Percentiles rank a stretch among this genome's conserved stretches.
Evolutionary conservation across 2,329 filamentous ascomycete genomes (phyloP).

Genomic region (Penicillium sp.): DNA sequence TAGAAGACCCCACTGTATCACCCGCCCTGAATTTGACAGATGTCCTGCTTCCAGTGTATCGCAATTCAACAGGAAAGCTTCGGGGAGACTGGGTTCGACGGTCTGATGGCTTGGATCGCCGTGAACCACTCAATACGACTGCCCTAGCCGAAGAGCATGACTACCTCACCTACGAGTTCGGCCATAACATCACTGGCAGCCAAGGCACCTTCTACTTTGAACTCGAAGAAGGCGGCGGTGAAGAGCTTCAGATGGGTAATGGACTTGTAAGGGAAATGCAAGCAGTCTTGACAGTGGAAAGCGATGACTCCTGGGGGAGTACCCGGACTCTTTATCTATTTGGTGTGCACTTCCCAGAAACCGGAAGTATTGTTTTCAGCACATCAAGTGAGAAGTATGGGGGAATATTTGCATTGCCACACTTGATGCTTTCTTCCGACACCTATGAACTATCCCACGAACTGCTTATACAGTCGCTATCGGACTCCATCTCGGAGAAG

Average conservation of each 20-base stretch:
- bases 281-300: constrained; percentile 71
- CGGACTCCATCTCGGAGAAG: constrained; percentile 61
- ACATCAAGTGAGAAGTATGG: constrained; percentile 93
- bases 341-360: constrained; percentile 82
- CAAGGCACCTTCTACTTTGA: constrained; percentile 71
- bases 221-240: constrained; percentile 59
- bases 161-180: constrained; percentile 70
- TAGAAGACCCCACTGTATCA: constrained; percentile 27
- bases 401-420: constrained; percentile 87
- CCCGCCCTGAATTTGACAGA: constrained; percentile 39
- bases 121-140: constrained; percentile 62
- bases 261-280: constrained; percentile 68
- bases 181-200: constrained; percentile 76
- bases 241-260: constrained; percentile 40
- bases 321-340: constrained; percentile 79
- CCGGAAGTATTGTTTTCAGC: constrained; percentile 76
- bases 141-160: constrained; percentile 65
- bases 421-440: constrained; percentile 67
- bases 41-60: constrained; percentile 63
- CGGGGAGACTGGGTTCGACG: constrained; percentile 73
- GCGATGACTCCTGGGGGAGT: constrained; percentile 67
- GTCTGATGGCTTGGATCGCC: constrained; percentile 51
- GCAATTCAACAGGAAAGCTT: constrained; percentile 75
- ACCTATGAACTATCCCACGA: constrained; percentile 60
- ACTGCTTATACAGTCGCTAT: constrained; percentile 73